phyloP scores from a whole-genome alignment of 495 filamentous ascomycete species.

The Penicillium salamii region DNA sequence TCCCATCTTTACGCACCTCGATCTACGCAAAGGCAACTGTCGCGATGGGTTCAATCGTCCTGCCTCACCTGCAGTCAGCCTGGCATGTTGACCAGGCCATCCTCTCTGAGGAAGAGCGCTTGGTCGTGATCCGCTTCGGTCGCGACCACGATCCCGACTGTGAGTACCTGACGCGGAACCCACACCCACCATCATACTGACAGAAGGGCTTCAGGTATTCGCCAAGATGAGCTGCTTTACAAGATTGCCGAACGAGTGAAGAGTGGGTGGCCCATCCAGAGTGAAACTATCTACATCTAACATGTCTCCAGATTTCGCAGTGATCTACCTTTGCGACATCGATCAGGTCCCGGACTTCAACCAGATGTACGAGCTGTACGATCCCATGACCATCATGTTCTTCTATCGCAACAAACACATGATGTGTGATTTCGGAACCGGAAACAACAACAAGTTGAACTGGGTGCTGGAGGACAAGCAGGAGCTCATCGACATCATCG shows the following conservation, averaged over 20 bases:
- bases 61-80: conserved; percentile 87
- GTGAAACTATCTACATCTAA: neutral
- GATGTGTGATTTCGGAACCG: conserved; percentile 96
- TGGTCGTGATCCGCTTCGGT: conserved; percentile 94
- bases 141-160: conserved; percentile 71
- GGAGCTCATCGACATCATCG: conserved; percentile 97
- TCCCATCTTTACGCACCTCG: neutral
- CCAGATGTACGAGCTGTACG: conserved; percentile 83
- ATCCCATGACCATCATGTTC: conserved; percentile 75
- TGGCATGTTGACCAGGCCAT: conserved; percentile 98
- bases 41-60: conserved; percentile 84
- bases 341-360: conserved; percentile 97
- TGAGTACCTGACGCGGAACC: conserved; percentile 11
- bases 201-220: conserved; percentile 56
- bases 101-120: conserved; percentile 86
- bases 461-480: conserved; percentile 98
- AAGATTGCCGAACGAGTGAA: conserved; percentile 54
- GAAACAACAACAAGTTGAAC: conserved; percentile 98
- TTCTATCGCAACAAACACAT: conserved; percentile 99
- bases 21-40: neutral
- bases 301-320: conserved; percentile 51
- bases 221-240: conserved; percentile 91
- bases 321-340: conserved; percentile 95
- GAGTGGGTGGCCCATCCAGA: conserved; percentile 26
- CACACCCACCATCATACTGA: conserved; percentile 15